A percentile compares a stretch with the other conserved stretches of the same genome.
These are phyloP conservation scores for Inosperma sp. DNA, from an alignment of 768 basidiomycete species.

Conservation along the genomic window DNA sequence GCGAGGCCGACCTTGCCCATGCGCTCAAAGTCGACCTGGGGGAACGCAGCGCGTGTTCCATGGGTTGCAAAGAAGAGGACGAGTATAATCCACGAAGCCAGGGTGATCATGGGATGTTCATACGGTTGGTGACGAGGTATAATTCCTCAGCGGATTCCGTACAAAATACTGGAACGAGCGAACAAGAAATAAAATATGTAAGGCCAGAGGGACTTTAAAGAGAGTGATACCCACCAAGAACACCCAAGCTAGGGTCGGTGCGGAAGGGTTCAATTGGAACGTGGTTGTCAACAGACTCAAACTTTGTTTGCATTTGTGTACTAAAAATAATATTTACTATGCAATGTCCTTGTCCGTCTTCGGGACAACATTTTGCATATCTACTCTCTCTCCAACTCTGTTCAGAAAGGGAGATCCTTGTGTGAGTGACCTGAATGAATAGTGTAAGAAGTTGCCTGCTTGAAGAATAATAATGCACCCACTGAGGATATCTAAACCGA, in stretches of 20 bases:
- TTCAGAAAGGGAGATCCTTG: constrained; percentile 58
- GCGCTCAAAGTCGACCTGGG: constrained; percentile 48
- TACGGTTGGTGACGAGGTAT: constrained; percentile 15
- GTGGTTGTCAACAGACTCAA: constrained; percentile 18
- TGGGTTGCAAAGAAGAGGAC: constrained; percentile 25
- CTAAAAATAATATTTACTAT: background rate
- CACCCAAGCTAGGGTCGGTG: constrained; percentile 3
- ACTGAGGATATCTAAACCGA: constrained; percentile 74
- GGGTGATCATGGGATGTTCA: constrained; percentile 20
- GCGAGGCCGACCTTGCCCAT: constrained; percentile 91
- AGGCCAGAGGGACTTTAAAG: constrained; percentile 12
- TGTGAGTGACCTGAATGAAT: constrained; percentile 44
- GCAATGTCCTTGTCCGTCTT: constrained; percentile 27
- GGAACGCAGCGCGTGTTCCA: constrained; percentile 33
- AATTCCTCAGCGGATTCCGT: constrained; percentile 11
- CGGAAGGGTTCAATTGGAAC: constrained; percentile 12
- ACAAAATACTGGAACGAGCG: constrained; percentile 12
- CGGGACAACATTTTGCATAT: constrained; percentile 30
- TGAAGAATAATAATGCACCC: constrained; percentile 28
- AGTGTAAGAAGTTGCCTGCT: constrained; percentile 9
- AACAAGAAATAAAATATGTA: constrained; percentile 10
- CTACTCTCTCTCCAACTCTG: constrained; percentile 48
- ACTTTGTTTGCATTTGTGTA: constrained; percentile 18
- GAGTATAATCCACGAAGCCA: constrained; percentile 23
- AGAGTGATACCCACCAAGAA: constrained; percentile 12